These are phyloP conservation scores for Mallotus repandus DNA, from an alignment of 441 rosid genomes.

Conservation along the genomic window DNA sequence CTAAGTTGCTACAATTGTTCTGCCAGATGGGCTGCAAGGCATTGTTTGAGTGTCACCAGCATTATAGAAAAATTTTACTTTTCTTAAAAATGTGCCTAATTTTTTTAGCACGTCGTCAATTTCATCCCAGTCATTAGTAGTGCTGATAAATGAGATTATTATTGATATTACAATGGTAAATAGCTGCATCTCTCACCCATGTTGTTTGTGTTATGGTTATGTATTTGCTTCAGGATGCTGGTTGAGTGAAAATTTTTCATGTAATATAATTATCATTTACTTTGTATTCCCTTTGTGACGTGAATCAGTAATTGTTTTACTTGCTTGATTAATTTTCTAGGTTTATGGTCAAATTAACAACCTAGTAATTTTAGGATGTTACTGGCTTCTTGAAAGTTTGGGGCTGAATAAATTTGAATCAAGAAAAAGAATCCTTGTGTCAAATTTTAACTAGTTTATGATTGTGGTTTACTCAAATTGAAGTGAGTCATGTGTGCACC, in stretches of 20 bases:
- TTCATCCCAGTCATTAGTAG: no score
- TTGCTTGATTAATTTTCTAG: neutral
- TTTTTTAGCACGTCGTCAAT: no score
- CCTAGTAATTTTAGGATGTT: neutral
- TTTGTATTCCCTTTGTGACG: neutral
- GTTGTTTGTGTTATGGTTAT: no score
- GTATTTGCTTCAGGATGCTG: no score
- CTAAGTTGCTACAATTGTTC: neutral
- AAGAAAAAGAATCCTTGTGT: neutral
- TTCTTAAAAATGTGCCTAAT: no score
- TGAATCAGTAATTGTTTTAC: neutral
- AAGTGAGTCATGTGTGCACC: neutral
- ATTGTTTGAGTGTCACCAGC: neutral
- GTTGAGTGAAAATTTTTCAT: no score
- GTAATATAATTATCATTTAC: no score
- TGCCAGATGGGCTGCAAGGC: neutral
- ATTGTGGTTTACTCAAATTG: neutral
- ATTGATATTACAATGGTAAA: no score
- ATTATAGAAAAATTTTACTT: neutral
- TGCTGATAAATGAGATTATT: no score
- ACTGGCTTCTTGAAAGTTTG: neutral
- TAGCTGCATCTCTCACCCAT: no score
- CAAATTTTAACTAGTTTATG: neutral
- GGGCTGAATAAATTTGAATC: neutral
- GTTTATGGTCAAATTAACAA: neutral